These are phyloP conservation scores for Teunomyces stri DNA, from an alignment of 805 yeast species.

Conservation along the genomic window DNA sequence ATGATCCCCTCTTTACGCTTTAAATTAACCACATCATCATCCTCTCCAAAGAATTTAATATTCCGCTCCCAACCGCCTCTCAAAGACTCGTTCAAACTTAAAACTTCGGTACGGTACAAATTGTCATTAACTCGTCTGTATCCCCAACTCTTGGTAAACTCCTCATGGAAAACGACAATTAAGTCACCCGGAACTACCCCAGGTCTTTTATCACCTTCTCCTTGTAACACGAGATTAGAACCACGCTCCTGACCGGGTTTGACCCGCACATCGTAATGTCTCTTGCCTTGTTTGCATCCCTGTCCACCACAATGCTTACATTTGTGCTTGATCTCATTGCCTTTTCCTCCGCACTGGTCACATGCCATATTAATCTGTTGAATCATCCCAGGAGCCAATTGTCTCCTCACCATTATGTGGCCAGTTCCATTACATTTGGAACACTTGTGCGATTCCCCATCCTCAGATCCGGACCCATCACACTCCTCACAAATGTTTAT, in stretches of 20 bases:
- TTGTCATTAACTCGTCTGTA: slow-evolving; percentile 75
- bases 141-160: slow-evolving; percentile 62
- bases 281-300: slow-evolving; percentile 54
- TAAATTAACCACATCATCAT: slow-evolving; percentile 34
- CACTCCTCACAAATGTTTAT: slow-evolving; percentile 76
- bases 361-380: slow-evolving; percentile 82
- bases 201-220: slow-evolving; percentile 84
- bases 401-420: slow-evolving; percentile 57
- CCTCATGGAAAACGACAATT: slow-evolving; percentile 58
- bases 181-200: slow-evolving; percentile 83
- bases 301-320: slow-evolving; percentile 73
- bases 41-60: slow-evolving; percentile 64
- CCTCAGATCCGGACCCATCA: slow-evolving; percentile 82
- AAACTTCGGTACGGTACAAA: slow-evolving; percentile 76
- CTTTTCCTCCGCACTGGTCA: slow-evolving; percentile 77
- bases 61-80: slow-evolving; percentile 78
- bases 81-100: slow-evolving; percentile 69
- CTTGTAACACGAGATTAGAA: slow-evolving; percentile 55
- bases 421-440: slow-evolving; percentile 75
- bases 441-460: slow-evolving; percentile 69
- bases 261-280: slow-evolving; percentile 60
- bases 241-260: slow-evolving; percentile 70
- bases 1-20: slow-evolving; percentile 53
- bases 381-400: slow-evolving; percentile 86
- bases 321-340: slow-evolving; percentile 58